Evolutionary conservation across 2,329 filamentous ascomycete species (phyloP), one percentile per base, ranked within the genome.

Genomic region (Trichoderma afroharzianum): DNA sequence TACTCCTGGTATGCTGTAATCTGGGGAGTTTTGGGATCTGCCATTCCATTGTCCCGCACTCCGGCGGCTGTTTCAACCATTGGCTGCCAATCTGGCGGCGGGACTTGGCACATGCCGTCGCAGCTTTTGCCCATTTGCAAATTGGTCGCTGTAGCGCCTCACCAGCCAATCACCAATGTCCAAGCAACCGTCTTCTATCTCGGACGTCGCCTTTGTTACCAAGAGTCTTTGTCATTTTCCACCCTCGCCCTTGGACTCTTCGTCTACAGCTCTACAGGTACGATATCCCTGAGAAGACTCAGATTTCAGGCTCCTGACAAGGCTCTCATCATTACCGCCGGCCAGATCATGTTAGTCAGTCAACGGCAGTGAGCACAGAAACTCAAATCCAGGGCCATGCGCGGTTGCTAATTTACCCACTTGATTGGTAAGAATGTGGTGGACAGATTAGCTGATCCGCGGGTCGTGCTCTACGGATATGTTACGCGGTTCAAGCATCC

Each of bases 1-100:
- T 33, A 18, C 64, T 68, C 33, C 28, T 61, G 33, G 57, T 18
- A n/a, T 61, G 66, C 55, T 50, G n/a, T 50, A 24, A 33, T 53
- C 66, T 28, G 39, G 57, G 66, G 43, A 68, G 55, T 47, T 32
- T 55, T 58, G 12, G 33, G 64, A 68, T 68, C 63, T 67, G 63
- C 63, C 30, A 36, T 39, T 63, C 47, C 32, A 50, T 24, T 63
- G 43, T 53, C 62, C 62, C 62, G 28, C 43, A n/a, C 64, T 59
- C 26, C 24, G 26, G 64, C 64, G 64, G 64, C 53, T 68, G 53
- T 68, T 68, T 68, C 64, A 33, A 68, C 53, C 26, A 68, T 68
- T 59, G 64, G 64, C n/a, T 58, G 63, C 24, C 32, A 30, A 39
- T 15, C 24, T 68, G 36, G 36, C 18, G 28, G 53, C 28, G 64